A percentile compares a stretch with the other conserved stretches of the same genome.
Evolutionary conservation across 352 stramenopile genomes (phyloP).

Genomic region (Aphanomyces astaci): DNA sequence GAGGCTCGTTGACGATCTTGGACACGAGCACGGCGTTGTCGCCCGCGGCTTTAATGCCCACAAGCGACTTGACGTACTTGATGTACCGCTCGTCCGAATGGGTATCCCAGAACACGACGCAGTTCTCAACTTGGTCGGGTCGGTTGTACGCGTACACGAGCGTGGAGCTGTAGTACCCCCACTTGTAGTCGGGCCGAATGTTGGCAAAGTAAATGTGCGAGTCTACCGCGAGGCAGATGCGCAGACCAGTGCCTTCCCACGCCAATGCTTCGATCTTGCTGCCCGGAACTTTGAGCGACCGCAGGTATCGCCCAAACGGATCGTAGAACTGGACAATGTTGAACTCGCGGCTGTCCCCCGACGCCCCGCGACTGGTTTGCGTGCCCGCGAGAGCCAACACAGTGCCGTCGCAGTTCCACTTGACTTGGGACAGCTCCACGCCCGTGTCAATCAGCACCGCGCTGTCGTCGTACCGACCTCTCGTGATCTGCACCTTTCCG

Average conservation of each 20-base stretch:
- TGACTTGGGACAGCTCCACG: conserved; percentile 71
- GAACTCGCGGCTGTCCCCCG: conserved; percentile 45
- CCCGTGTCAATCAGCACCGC: conserved; percentile 88
- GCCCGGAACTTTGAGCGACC: conserved; percentile 83
- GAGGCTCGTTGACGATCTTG: conserved; percentile 74
- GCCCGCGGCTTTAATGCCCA: conserved; percentile 68
- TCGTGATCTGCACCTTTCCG: conserved; percentile 87
- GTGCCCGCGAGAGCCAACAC: conserved; percentile 82
- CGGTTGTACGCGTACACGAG: conserved; percentile 89
- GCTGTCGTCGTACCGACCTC: conserved; percentile 75
- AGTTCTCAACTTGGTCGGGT: conserved; percentile 80
- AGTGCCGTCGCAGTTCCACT: conserved; percentile 90
- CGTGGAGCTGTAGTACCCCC: conserved; percentile 84
- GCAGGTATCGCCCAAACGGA: conserved; percentile 76
- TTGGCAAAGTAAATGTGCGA: conserved; percentile 95
- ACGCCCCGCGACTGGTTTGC: conserved; percentile 33
- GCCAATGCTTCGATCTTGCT: conserved; percentile 78
- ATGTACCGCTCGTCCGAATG: conserved; percentile 77
- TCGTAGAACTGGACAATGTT: conserved; percentile 91
- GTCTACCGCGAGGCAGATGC: conserved; percentile 90
- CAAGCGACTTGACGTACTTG: conserved; percentile 79
- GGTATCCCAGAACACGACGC: conserved; percentile 88
- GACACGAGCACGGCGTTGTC: conserved; percentile 83
- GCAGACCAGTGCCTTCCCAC: conserved; percentile 87
- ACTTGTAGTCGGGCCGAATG: conserved; percentile 88